Percentiles rank a stretch among this genome's conserved stretches.
phyloP scores from a whole-genome alignment of 257 asterid species.

The Solanum verrucosum region DNA sequence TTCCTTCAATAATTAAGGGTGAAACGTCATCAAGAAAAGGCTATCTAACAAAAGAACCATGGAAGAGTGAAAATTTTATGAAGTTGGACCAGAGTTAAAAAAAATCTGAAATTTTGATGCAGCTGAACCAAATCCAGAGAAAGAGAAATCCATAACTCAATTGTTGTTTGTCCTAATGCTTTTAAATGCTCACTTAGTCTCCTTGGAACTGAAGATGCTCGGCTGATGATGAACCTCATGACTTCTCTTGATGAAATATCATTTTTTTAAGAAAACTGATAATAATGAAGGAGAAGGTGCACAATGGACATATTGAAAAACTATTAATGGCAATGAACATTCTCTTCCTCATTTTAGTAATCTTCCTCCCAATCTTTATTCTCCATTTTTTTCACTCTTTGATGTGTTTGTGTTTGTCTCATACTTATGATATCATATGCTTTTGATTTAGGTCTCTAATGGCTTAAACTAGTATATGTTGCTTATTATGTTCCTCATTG shows the following conservation, averaged over 20 bases:
- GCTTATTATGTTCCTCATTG: not conserved
- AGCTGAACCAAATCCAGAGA: not conserved
- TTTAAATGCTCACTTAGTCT: not conserved
- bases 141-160: not conserved
- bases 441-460: not conserved
- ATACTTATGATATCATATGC: not conserved
- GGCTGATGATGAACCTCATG: not conserved
- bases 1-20: not conserved
- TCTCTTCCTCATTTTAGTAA: not conserved
- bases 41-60: not conserved
- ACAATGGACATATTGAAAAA: not conserved
- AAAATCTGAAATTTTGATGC: not conserved
- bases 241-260: not conserved
- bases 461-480: not conserved
- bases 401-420: not conserved
- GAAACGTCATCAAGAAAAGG: not conserved
- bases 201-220: not conserved
- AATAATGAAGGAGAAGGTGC: not conserved
- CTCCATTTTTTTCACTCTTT: not conserved
- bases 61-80: not conserved
- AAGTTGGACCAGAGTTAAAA: not conserved
- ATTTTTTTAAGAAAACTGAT: not conserved
- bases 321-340: not conserved
- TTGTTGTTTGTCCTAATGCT: not conserved
- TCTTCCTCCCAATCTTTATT: not conserved